Evolutionary conservation across 2,329 filamentous ascomycete species (phyloP), one percentile per base, ranked within the genome.

Genomic region (Phoma sp.): DNA sequence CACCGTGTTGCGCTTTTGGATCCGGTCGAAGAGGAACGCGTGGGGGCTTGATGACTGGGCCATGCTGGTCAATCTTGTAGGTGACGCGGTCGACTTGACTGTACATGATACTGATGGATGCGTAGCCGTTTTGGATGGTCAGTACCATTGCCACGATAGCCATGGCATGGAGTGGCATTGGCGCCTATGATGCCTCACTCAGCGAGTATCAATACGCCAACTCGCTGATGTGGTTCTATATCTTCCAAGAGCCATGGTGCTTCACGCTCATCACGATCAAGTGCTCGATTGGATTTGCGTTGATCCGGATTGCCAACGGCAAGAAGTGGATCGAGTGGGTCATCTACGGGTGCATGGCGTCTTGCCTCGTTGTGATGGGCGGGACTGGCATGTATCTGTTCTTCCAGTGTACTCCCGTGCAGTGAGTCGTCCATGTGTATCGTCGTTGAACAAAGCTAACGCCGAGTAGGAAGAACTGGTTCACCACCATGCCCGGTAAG

Each of bases 21-120:
- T 59, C 35, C 43, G 56, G 8, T 47, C 56, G 15, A 51, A 56
- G 27, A 59, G 56, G 27, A 59, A 59, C 19, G 56, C 56, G 41
- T 59, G 56, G 56, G 56, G 56, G 31, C 33, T 44, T 24, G 56
- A 59, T n/a, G 56, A 59, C 51, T 59, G 56, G 56, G 56, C 56
- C 35, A 59, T 59, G 56, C 40, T 59, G 48, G 48, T 52, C 24
- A 59, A 59, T 27, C 41, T 59, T 15, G 56, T 59, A 35, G 43
- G 9, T 21, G 17, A 17, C 15, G 31, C 27, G 9, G 17, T 9
- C 3, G 37, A 33, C 17, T 19, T 29, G 10, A 31, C 2, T 9
- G 4, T 6, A 4, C 4, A 2, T 35, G 25, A 38, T 33, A 21
- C 37, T 51, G 35, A 55, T 22, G 13, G 17, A 22, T 25, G n/a